These are phyloP conservation scores for Ogataea zsoltii DNA, from an alignment of 805 yeast species.

Conservation along the genomic window DNA sequence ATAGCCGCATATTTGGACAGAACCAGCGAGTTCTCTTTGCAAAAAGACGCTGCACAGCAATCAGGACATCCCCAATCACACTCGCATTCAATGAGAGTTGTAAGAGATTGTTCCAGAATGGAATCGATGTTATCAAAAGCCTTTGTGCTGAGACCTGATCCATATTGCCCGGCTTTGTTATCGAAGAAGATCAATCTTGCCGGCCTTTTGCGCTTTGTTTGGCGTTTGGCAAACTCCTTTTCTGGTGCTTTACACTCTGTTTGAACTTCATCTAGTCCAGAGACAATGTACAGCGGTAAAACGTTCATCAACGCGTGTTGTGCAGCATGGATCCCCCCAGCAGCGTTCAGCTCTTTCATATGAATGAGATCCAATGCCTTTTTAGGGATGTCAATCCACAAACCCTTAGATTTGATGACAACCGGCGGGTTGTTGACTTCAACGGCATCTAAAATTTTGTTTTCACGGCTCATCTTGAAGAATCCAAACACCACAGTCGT, in stretches of 20 bases:
- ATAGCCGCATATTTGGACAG: slow-evolving; percentile 85
- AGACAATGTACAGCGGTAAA: slow-evolving; percentile 69
- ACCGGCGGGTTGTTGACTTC: slow-evolving; percentile 91
- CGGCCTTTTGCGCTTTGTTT: slow-evolving; percentile 74
- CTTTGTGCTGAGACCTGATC: slow-evolving; percentile 77
- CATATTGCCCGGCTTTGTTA: slow-evolving; percentile 75
- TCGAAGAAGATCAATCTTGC: slow-evolving; percentile 86
- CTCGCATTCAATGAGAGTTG: slow-evolving; percentile 64
- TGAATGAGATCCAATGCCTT: slow-evolving; percentile 59
- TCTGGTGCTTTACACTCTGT: slow-evolving; percentile 98
- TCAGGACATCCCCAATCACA: slow-evolving; percentile 72
- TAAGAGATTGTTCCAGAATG: slow-evolving; percentile 59
- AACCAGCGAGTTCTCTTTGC: slow-evolving; percentile 80
- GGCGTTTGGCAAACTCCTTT: slow-evolving; percentile 83
- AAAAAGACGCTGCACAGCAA: slow-evolving; percentile 81
- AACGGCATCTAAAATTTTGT: slow-evolving; percentile 86
- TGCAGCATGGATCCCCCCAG: slow-evolving; percentile 97
- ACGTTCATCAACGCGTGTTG: slow-evolving; percentile 86
- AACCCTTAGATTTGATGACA: slow-evolving; percentile 66
- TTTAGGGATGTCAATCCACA: slow-evolving; percentile 87
- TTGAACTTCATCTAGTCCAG: slow-evolving; percentile 74
- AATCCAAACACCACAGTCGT: slow-evolving; percentile 88
- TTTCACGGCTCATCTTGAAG: slow-evolving; percentile 76
- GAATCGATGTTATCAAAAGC: slow-evolving; percentile 78
- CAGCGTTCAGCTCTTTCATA: slow-evolving; percentile 60